Percentiles rank a stretch among this genome's conserved stretches.
phyloP scores from a whole-genome alignment of 352 stramenopile species.

The Phytophthora sojae region DNA sequence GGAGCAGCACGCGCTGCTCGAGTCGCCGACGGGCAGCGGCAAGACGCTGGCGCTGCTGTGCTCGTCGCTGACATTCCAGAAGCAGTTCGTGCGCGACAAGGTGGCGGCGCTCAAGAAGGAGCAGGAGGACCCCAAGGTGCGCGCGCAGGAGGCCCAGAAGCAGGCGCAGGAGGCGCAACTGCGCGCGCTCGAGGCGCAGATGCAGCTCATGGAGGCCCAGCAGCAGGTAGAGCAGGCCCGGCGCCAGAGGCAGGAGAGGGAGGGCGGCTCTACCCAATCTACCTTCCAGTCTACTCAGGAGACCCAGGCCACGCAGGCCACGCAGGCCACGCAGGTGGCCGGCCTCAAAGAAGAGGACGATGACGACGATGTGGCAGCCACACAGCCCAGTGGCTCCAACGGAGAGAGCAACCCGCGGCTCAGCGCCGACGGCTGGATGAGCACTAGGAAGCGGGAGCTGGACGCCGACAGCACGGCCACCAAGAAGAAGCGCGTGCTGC shows the following conservation, averaged over 20 bases:
- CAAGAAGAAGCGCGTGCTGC: slow-evolving; percentile 40
- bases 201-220: slow-evolving; percentile 29
- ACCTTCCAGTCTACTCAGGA: slow-evolving; percentile 22
- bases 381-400: slow-evolving; percentile 25
- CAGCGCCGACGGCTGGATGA: slow-evolving; percentile 25
- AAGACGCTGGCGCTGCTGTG: slow-evolving; percentile 90
- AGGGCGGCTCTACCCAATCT: slow-evolving; percentile 10
- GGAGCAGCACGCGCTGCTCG: slow-evolving; percentile 81
- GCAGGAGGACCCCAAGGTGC: slow-evolving; percentile 10
- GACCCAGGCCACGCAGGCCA: slow-evolving; percentile 7
- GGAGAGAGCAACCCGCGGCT: neutral
- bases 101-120: slow-evolving; percentile 14
- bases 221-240: slow-evolving; percentile 34
- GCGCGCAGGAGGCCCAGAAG: slow-evolving; percentile 24
- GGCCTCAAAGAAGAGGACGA: neutral
- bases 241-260: slow-evolving; percentile 13
- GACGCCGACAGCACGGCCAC: slow-evolving; percentile 9
- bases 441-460: slow-evolving; percentile 19
- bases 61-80: slow-evolving; percentile 84
- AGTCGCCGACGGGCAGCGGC: slow-evolving; percentile 85
- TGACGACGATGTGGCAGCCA: slow-evolving; percentile 32
- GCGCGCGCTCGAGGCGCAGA: slow-evolving; percentile 25
- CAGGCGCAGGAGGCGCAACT: slow-evolving; percentile 27
- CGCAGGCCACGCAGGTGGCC: slow-evolving; percentile 3
- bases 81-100: slow-evolving; percentile 57